These are phyloP conservation scores for Aspergillus quadrilineatus DNA, from an alignment of 2,329 filamentous ascomycete genomes.

Conservation along the genomic window DNA sequence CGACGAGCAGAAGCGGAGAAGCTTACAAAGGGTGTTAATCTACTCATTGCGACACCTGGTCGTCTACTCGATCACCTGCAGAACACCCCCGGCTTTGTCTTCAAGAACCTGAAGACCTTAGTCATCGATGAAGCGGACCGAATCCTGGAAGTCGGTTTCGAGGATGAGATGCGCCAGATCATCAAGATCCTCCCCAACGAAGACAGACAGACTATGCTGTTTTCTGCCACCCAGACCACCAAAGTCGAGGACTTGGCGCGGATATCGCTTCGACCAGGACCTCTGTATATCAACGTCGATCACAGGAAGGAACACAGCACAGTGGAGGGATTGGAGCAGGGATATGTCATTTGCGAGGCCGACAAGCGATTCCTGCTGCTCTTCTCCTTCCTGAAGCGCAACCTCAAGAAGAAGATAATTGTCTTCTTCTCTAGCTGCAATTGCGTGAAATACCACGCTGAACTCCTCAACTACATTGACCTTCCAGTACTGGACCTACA, in stretches of 20 bases:
- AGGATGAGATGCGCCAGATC: slow-evolving; percentile 96
- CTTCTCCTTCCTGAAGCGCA: slow-evolving; percentile 90
- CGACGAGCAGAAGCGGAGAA: slow-evolving; percentile 88
- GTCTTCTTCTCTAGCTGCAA: slow-evolving; percentile 93
- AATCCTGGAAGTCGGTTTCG: slow-evolving; percentile 95
- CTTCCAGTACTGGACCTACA: slow-evolving; percentile 82
- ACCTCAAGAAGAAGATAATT: slow-evolving; percentile 94
- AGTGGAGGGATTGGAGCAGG: slow-evolving; percentile 90
- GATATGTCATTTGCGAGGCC: slow-evolving; percentile 89
- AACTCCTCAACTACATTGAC: slow-evolving; percentile 97
- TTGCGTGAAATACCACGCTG: slow-evolving; percentile 92
- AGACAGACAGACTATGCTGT: slow-evolving; percentile 92
- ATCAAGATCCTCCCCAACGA: slow-evolving; percentile 89
- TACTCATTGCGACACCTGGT: slow-evolving; percentile 90
- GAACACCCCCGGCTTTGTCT: slow-evolving; percentile 84
- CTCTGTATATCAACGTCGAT: slow-evolving; percentile 96
- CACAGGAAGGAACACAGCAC: slow-evolving; percentile 85
- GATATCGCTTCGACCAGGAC: slow-evolving; percentile 86
- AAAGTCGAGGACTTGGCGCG: slow-evolving; percentile 96
- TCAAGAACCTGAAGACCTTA: slow-evolving; percentile 88
- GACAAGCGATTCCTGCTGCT: slow-evolving; percentile 92
- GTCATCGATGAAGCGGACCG: slow-evolving; percentile 94
- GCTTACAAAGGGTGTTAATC: slow-evolving; percentile 87
- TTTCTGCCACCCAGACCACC: slow-evolving; percentile 96
- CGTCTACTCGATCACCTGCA: slow-evolving; percentile 90